Evolutionary conservation across 768 basidiomycete species (phyloP).

Genomic region (Nidularia sp.): DNA sequence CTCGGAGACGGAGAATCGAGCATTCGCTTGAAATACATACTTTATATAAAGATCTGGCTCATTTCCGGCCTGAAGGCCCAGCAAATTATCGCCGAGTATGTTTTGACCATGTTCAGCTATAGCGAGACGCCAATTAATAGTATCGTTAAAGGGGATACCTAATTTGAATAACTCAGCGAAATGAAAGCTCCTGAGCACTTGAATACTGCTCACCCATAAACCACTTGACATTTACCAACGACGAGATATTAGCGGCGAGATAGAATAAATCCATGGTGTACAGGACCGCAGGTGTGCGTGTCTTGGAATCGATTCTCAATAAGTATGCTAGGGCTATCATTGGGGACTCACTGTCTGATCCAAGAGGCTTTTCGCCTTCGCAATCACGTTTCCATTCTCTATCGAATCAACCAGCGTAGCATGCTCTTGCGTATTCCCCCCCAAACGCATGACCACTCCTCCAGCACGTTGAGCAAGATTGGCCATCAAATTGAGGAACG

Average conservation of each 20-base stretch:
- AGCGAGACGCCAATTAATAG: conserved; percentile 41
- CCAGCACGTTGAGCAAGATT: conserved; percentile 56
- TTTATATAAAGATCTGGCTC: conserved; percentile 72
- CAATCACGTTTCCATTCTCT: conserved; percentile 31
- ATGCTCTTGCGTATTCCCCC: conserved; percentile 67
- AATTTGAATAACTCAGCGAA: not conserved
- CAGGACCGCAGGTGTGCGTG: conserved; percentile 62
- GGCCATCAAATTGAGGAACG: conserved; percentile 65
- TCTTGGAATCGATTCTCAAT: conserved; percentile 20
- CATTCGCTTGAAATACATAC: conserved; percentile 10
- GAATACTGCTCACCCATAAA: conserved; percentile 39
- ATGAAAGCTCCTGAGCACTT: not conserved
- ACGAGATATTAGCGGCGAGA: conserved; percentile 56
- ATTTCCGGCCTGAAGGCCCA: conserved; percentile 72
- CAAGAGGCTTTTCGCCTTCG: conserved; percentile 29
- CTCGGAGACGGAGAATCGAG: conserved; percentile 2
- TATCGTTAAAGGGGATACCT: conserved; percentile 66
- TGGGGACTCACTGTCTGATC: not conserved
- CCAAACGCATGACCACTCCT: conserved; percentile 51
- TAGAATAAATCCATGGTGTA: conserved; percentile 66
- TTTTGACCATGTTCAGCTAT: conserved; percentile 56
- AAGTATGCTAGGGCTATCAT: not conserved
- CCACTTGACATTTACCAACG: conserved; percentile 61
- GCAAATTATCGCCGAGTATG: conserved; percentile 60
- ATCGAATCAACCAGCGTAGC: conserved; percentile 37